A percentile compares a stretch with the other conserved stretches of the same genome.
These are phyloP conservation scores for Microcera coccophila DNA, from an alignment of 2,329 filamentous ascomycete genomes.

Conservation along the genomic window DNA sequence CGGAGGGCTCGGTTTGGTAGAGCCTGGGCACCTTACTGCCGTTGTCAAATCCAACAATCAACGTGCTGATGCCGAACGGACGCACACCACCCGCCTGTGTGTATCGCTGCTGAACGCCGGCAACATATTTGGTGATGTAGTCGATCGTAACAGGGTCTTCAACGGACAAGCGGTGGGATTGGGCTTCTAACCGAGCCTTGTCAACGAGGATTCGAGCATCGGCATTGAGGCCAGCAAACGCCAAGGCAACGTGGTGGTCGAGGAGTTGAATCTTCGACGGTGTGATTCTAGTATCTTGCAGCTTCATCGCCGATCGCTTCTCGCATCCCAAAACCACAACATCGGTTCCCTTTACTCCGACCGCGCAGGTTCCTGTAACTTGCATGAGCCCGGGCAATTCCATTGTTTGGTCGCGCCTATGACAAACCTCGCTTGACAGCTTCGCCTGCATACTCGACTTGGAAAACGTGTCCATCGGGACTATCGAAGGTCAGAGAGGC, in stretches of 20 bases:
- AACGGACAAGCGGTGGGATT: slow-evolving; percentile 93
- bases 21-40: slow-evolving; percentile 83
- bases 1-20: slow-evolving; percentile 98
- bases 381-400: slow-evolving; percentile 15
- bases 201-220: slow-evolving; percentile 97
- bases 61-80: slow-evolving; percentile 96
- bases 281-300: slow-evolving; percentile 98
- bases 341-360: slow-evolving; percentile 91
- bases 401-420: slow-evolving; percentile 1
- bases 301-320: slow-evolving; percentile 98
- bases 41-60: slow-evolving; percentile 98
- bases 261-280: slow-evolving; percentile 97
- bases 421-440: slow-evolving; percentile 90
- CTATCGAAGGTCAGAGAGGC: slow-evolving; percentile 54
- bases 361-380: slow-evolving; percentile 81
- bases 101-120: slow-evolving; percentile 96
- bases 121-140: slow-evolving; percentile 99
- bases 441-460: slow-evolving; percentile 98
- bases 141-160: slow-evolving; percentile 97
- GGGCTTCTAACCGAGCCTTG: slow-evolving; percentile 94
- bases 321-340: slow-evolving; percentile 97
- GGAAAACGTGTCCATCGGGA: slow-evolving; percentile 98
- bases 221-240: slow-evolving; percentile 95
- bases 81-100: slow-evolving; percentile 97
- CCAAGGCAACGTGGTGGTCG: slow-evolving; percentile 93